Evolutionary conservation across 768 basidiomycete species (phyloP).

Genomic region (Mycena maculata): DNA sequence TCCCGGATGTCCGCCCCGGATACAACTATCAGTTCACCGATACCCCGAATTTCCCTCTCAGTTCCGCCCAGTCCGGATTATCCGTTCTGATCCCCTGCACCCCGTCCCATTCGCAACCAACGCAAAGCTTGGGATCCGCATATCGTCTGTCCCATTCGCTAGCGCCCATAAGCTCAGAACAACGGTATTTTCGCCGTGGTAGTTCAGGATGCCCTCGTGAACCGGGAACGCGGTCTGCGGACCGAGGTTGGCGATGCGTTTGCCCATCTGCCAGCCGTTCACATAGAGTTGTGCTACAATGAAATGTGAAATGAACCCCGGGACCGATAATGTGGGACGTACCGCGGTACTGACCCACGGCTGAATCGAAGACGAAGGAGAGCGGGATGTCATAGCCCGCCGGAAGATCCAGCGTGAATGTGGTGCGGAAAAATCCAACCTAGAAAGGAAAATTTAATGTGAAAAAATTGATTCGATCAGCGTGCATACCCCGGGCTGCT

Average conservation of each 20-base stretch:
- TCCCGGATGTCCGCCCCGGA: too few species aligned
- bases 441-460: not conserved
- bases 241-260: constrained; percentile 58
- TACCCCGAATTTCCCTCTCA: constrained; percentile 27
- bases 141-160: constrained; percentile 25
- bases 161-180: constrained; percentile 32
- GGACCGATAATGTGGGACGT: constrained; percentile 45
- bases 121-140: constrained; percentile 28
- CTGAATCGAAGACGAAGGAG: constrained; percentile 63
- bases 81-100: constrained; percentile 5
- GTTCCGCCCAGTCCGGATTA: constrained; percentile 26
- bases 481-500: constrained; percentile 51
- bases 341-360: constrained; percentile 56
- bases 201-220: constrained; percentile 27
- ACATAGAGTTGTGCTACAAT: constrained; percentile 54
- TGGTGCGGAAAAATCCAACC: constrained; percentile 69
- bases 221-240: constrained; percentile 36
- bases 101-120: constrained; percentile 28
- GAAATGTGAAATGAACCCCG: not conserved
- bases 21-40: not conserved
- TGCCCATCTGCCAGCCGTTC: constrained; percentile 75
- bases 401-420: constrained; percentile 60
- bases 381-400: constrained; percentile 58
- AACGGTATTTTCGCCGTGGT: constrained; percentile 27
- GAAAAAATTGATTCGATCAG: not conserved